These are phyloP conservation scores for Russula vinacea DNA, from an alignment of 768 basidiomycete species.

Conservation along the genomic window DNA sequence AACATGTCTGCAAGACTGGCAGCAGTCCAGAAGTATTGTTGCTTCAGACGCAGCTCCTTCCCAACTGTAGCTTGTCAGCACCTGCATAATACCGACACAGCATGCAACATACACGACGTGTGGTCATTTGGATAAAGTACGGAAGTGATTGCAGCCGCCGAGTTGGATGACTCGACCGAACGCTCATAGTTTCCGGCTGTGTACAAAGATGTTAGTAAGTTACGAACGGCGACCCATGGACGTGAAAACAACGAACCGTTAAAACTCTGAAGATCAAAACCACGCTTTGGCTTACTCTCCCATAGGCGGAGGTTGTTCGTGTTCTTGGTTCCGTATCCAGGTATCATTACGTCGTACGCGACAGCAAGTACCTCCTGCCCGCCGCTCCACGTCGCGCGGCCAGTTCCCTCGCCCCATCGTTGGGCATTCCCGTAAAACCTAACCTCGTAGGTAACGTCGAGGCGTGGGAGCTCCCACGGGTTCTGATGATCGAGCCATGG, in stretches of 20 bases:
- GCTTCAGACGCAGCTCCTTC: constrained; percentile 87
- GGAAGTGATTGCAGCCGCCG: constrained; percentile 89
- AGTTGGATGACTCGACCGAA: constrained; percentile 83
- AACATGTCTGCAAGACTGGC: constrained; percentile 87
- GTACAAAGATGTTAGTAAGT: background rate
- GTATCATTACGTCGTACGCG: constrained; percentile 94
- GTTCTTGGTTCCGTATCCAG: constrained; percentile 77
- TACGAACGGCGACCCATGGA: background rate
- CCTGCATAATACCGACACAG: background rate
- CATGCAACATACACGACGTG: constrained; percentile 43
- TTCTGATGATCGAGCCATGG: constrained; percentile 89
- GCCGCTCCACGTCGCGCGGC: constrained; percentile 71
- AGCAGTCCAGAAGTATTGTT: constrained; percentile 95
- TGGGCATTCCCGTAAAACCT: constrained; percentile 89
- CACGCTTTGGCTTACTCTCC: constrained; percentile 84
- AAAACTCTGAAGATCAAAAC: constrained; percentile 93
- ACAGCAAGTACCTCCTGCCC: constrained; percentile 93
- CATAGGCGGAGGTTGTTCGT: constrained; percentile 87
- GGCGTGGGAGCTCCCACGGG: constrained; percentile 83
- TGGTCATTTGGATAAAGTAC: constrained; percentile 97
- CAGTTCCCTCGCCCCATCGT: constrained; percentile 49
- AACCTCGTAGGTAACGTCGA: constrained; percentile 81
- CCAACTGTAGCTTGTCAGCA: constrained; percentile 50
- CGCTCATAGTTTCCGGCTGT: constrained; percentile 89
- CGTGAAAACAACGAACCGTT: constrained; percentile 54